Evolutionary conservation across 805 yeast species (phyloP).

Genomic region (Nakazawaea ernobii): DNA sequence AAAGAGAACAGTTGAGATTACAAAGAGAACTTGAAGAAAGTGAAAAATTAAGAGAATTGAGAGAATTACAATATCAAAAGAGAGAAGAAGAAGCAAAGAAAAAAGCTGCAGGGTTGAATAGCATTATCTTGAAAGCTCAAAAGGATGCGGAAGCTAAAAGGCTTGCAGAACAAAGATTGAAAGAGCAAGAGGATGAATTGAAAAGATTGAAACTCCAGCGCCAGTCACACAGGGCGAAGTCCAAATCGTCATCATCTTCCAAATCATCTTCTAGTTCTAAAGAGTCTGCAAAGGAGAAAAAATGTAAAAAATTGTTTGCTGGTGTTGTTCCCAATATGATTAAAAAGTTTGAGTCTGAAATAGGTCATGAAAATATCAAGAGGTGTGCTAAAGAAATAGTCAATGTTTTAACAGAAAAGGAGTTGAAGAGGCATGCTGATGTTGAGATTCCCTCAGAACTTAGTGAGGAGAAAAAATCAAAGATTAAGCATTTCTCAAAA

Average conservation of each 20-base stretch:
- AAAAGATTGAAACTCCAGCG: slow-evolving; percentile 20
- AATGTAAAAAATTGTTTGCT: slow-evolving; percentile 50
- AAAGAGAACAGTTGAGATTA: slow-evolving; percentile 2
- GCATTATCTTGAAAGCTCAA: slow-evolving; percentile 5
- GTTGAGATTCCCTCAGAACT: slow-evolving; percentile 48
- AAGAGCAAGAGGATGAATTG: slow-evolving; percentile 13
- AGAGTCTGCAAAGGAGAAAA: neutral
- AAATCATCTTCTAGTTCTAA: neutral
- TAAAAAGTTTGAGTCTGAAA: slow-evolving; percentile 54
- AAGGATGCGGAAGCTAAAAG: slow-evolving; percentile 10
- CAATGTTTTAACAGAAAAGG: slow-evolving; percentile 62
- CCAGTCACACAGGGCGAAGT: slow-evolving; percentile 23
- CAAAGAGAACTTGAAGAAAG: slow-evolving; percentile 5
- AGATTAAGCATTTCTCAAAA: slow-evolving; percentile 59
- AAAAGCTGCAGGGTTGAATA: slow-evolving; percentile 6
- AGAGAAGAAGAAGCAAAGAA: slow-evolving; percentile 20
- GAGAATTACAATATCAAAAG: slow-evolving; percentile 28
- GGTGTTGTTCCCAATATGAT: slow-evolving; percentile 73
- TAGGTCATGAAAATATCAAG: slow-evolving; percentile 72
- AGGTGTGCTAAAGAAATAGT: slow-evolving; percentile 77
- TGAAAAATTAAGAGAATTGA: slow-evolving; percentile 26
- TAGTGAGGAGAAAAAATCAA: slow-evolving; percentile 57
- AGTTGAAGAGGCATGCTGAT: slow-evolving; percentile 40
- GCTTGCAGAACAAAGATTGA: slow-evolving; percentile 13
- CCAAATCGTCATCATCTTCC: neutral